Base-by-base conservation (phyloP, 2,329 filamentous ascomycete genomes). In the Fusarium tjaetaba region DNA sequence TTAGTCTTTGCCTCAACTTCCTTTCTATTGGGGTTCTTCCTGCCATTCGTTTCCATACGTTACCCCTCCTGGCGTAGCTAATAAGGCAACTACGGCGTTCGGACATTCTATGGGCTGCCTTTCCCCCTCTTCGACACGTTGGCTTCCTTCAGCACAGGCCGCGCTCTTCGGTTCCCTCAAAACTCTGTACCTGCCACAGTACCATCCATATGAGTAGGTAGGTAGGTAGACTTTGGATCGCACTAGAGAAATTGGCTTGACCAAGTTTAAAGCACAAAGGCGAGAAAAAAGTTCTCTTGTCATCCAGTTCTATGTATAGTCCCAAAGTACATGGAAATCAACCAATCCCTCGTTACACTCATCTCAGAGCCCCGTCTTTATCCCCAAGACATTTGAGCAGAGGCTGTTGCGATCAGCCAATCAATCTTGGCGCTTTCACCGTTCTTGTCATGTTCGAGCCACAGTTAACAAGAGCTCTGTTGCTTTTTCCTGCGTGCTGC, bases 401-500 rank as follows among this genome's bases (percentile, higher is more conserved):
- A 64, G 56, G 53, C 55, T 61, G 43, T 53, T 60, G 53, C 34
- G 46, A 55, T 63, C 52, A 46, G 64, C 76, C 76, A 78, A 78
- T 77, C 76, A 78, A 45, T 49, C 71, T 53, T 68, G 65, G 65
- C 66, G 65, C 68, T 71, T 76, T 78, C 76, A 78, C 77, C 77
- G 74, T 79, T 74, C 67, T 58, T 38, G 51, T 62, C 69, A 62
- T 76, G 28, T 61, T 49, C 38, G 53, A 70, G 39, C 48, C 65
- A 70, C 62, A 58, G 26, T 18, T 15, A 24, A 28, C 52, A 49
- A 55, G 52, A 60, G 49, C 56, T 71, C 59, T 43, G 41, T 64
- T 70, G 52, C 70, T 67, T 65, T 52, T 74, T 36, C n/a, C 30
- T 52, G 11, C 30, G 48, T 52, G 48, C 48, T 52, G n/a, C 30